These are phyloP conservation scores for Actinomortierella ambigua DNA, from an alignment of 371 early-diverging fungal species.

Conservation along the genomic window DNA sequence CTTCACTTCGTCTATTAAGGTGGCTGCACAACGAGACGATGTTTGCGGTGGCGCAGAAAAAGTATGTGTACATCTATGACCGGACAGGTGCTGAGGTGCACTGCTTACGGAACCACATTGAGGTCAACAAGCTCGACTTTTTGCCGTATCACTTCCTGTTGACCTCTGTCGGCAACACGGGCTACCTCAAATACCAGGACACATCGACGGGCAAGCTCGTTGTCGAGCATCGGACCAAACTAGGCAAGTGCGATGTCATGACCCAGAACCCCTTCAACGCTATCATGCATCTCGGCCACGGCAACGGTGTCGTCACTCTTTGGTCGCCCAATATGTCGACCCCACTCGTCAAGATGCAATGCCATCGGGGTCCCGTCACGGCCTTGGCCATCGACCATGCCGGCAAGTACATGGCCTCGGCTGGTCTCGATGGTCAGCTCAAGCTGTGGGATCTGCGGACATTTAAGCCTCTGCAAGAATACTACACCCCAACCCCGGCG, in stretches of 20 bases:
- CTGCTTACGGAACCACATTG: constrained; percentile 83
- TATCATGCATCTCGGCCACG: constrained; percentile 91
- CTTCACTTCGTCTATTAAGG: constrained; percentile 38
- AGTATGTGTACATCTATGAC: constrained; percentile 97
- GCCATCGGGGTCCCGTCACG: constrained; percentile 88
- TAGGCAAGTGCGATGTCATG: constrained; percentile 84
- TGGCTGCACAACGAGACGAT: constrained; percentile 98
- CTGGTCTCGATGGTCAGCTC: constrained; percentile 90
- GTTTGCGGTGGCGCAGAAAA: constrained; percentile 97
- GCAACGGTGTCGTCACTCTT: constrained; percentile 93
- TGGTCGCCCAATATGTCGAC: constrained; percentile 90
- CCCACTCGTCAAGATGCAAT: constrained; percentile 94
- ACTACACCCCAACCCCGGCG: constrained; percentile 79
- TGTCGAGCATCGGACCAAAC: constrained; percentile 78
- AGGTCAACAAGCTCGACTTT: constrained; percentile 87
- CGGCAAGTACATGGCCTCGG: constrained; percentile 92
- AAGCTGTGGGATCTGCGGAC: constrained; percentile 97
- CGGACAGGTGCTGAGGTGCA: constrained; percentile 94
- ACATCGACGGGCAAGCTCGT: constrained; percentile 94
- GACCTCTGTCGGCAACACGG: constrained; percentile 80
- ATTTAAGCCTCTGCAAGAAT: constrained; percentile 81
- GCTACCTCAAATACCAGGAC: constrained; percentile 95
- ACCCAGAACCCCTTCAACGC: constrained; percentile 95
- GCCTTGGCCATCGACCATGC: constrained; percentile 86
- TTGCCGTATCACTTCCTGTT: constrained; percentile 98